A percentile compares a stretch with the other conserved stretches of the same genome.
Evolutionary conservation across 1,284 basidiomycete genomes (phyloP).

Genomic region (Fomitopsis palustris): DNA sequence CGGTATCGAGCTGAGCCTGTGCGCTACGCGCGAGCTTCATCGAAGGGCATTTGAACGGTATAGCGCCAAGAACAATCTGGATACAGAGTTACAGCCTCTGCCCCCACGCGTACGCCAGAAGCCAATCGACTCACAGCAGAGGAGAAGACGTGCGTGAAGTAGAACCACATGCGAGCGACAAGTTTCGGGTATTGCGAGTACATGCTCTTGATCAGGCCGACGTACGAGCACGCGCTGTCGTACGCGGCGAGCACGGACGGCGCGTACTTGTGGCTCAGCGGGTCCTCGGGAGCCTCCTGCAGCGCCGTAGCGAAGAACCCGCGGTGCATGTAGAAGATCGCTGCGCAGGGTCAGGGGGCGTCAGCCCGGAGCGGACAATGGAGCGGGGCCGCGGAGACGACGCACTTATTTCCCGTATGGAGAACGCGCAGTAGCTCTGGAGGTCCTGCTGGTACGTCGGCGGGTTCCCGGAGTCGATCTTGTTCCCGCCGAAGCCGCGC

Average conservation of each 20-base stretch:
- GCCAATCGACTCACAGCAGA: constrained; percentile 52
- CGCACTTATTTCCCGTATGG: constrained; percentile 64
- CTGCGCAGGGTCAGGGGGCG: constrained; percentile 27
- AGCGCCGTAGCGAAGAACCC: constrained; percentile 70
- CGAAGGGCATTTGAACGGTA: constrained; percentile 54
- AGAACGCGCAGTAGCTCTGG: constrained; percentile 60
- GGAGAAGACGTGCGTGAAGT: constrained; percentile 71
- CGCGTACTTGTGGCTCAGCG: constrained; percentile 64
- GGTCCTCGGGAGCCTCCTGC: constrained; percentile 57
- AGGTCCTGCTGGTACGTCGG: constrained; percentile 54
- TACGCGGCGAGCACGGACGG: constrained; percentile 67
- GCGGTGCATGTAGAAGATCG: constrained; percentile 68
- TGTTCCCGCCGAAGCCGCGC: constrained; percentile 56
- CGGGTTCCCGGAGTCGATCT: constrained; percentile 33
- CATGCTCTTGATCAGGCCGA: constrained; percentile 58
- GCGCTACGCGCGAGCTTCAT: constrained; percentile 63
- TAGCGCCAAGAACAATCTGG: constrained; percentile 67
- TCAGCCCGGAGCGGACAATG: neutral
- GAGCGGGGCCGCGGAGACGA: constrained; percentile 7
- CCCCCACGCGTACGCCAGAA: no score
- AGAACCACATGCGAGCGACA: constrained; percentile 69
- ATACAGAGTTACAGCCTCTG: neutral
- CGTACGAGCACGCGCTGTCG: constrained; percentile 63
- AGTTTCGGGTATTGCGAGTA: constrained; percentile 62
- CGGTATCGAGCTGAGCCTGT: constrained; percentile 58